These are phyloP conservation scores for Aspergillus hancockii DNA, from an alignment of 495 filamentous ascomycete genomes.

Conservation along the genomic window DNA sequence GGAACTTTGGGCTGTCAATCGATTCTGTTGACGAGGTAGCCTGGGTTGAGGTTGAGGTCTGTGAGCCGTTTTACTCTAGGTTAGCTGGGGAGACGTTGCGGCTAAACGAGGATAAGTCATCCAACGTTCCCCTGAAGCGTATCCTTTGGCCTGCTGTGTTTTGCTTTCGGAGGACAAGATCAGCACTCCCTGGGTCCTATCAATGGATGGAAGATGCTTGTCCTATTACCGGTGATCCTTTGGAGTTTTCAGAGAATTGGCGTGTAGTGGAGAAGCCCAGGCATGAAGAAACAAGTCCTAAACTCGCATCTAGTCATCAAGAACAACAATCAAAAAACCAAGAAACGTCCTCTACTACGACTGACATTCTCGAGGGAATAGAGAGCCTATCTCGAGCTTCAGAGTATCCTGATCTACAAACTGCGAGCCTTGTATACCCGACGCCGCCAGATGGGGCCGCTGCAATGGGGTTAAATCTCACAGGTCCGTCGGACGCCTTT, in stretches of 20 bases:
- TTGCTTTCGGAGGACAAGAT: constrained; percentile 42
- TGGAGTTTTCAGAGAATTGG: constrained; percentile 73
- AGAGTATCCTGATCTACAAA: constrained; percentile 51
- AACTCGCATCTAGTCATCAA: constrained; percentile 41
- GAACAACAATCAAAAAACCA: constrained; percentile 28
- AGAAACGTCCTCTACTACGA: constrained; percentile 27
- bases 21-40: constrained; percentile 36
- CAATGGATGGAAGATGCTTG: constrained; percentile 7
- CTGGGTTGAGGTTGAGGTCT: constrained; percentile 51
- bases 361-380: constrained; percentile 32
- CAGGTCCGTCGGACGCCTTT: constrained; percentile 28
- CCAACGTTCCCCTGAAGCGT: constrained; percentile 43
- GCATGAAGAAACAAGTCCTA: constrained; percentile 22
- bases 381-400: constrained; percentile 51
- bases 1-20: constrained; percentile 40
- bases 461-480: constrained; percentile 30
- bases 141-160: constrained; percentile 52
- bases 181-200: constrained; percentile 19
- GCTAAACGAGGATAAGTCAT: constrained; percentile 34
- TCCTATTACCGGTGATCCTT: constrained; percentile 50
- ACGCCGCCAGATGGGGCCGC: constrained; percentile 80
- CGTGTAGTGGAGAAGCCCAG: constrained; percentile 39
- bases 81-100: constrained; percentile 41
- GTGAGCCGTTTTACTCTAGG: constrained; percentile 47
- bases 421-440: constrained; percentile 73